Evolutionary conservation across 2,329 filamentous ascomycete species (phyloP), one percentile per base, ranked within the genome.

Genomic region (Tolypocladium nubicola): DNA sequence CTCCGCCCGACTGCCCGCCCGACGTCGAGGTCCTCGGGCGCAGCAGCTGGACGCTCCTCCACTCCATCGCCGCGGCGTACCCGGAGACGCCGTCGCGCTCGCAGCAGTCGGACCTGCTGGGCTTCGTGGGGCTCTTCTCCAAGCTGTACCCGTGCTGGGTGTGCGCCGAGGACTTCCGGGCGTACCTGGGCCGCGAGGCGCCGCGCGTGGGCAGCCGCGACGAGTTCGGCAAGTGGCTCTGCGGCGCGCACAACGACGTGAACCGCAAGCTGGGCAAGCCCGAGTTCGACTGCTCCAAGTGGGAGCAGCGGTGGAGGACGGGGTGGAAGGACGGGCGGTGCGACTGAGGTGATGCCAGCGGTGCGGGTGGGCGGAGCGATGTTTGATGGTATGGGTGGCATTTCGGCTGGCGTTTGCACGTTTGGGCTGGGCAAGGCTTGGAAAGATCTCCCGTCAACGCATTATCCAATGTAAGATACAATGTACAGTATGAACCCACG

Each of bases 81-180:
- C 94, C 94, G 1, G 77, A 80, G 9, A 73, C 70, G 9, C 90
- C 94, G 0, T 83, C 86, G 0, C 71, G 77, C 1, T 71, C 77
- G 11, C 83, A 96, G 64, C 90, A 97, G 69, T 75, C 76, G 37
- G 88, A 97, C 64, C 87, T 95, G 64, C 78, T 79, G 57, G 79
- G 83, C 55, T 97, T 99, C 74, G 79, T 99, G 65, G 75, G 77
- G 30, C 78, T 91, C 2, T 96, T 99, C 70, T 86, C 89, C 33
- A 88, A 87, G 63, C 74, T 97, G 23, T 99, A 99, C 68, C 94
- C 94, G 4, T 99, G 94, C 77, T 96, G 92, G 90, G 83, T 88
- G 3, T 99, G 94, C 72, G 94, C 92, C 39, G 88, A 93, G 60
- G 93, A 97, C 69, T 97, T 99, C 71, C 87, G 87, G 70, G 71